phyloP scores from a whole-genome alignment of 208 protist genomes.

The Porcisia deanei region DNA sequence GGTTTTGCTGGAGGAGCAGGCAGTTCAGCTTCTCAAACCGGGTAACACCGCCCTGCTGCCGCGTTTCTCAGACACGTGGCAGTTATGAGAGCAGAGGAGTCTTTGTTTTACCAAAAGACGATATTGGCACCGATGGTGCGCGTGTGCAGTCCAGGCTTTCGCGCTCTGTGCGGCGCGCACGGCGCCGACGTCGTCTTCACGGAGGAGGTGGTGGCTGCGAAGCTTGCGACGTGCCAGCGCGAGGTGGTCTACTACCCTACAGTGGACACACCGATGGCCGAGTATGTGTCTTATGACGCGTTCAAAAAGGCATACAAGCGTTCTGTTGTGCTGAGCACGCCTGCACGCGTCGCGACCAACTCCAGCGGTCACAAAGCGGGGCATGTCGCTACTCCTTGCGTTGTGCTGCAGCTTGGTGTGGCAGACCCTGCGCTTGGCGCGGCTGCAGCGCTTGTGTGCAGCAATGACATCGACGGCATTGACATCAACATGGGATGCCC shows the following conservation, averaged over 20 bases:
- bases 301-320: slow-evolving; percentile 77
- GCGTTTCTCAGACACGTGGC: background rate
- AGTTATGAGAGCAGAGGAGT: slow-evolving; percentile 6
- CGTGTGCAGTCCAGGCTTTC: slow-evolving; percentile 91
- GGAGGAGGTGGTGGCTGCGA: slow-evolving; percentile 97
- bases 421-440: slow-evolving; percentile 68
- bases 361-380: background rate
- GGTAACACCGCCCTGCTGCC: background rate
- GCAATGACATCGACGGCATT: slow-evolving; percentile 94
- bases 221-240: slow-evolving; percentile 68
- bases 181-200: slow-evolving; percentile 97
- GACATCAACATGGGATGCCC: slow-evolving; percentile 99
- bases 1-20: background rate
- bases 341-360: background rate
- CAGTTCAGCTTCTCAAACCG: background rate
- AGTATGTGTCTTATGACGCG: slow-evolving; percentile 88
- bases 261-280: slow-evolving; percentile 46
- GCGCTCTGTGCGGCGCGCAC: slow-evolving; percentile 86
- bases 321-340: slow-evolving; percentile 50
- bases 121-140: slow-evolving; percentile 97
- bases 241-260: slow-evolving; percentile 63
- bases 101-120: slow-evolving; percentile 57
- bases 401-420: slow-evolving; percentile 95
- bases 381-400: slow-evolving; percentile 23
- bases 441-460: slow-evolving; percentile 79